Percentiles rank a stretch among this genome's conserved stretches.
These are phyloP conservation scores for Penicillium sp. DNA, from an alignment of 2,329 filamentous ascomycete species.

Conservation along the genomic window DNA sequence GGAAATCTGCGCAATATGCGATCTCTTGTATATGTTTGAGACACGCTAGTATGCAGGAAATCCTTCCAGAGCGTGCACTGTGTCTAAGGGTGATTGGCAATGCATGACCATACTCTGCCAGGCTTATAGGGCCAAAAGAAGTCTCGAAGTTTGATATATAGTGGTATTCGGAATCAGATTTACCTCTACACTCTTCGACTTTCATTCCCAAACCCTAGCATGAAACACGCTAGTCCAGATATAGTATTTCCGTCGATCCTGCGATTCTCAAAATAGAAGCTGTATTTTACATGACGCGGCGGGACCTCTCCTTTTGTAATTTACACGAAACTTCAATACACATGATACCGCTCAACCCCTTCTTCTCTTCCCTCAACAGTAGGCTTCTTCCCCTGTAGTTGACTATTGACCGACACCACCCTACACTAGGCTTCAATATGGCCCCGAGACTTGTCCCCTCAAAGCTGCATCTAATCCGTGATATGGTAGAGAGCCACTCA, in stretches of 20 bases:
- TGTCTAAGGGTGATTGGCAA: no score
- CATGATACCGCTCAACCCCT: background rate
- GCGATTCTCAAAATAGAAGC: background rate
- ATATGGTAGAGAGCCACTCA: background rate
- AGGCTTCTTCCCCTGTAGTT: no score
- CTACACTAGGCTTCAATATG: background rate
- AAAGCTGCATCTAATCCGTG: background rate
- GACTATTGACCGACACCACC: background rate
- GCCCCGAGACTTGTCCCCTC: background rate
- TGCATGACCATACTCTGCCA: no score
- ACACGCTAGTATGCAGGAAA: no score
- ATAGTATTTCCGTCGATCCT: background rate
- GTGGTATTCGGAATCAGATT: background rate
- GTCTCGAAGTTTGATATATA: no score
- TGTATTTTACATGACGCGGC: background rate
- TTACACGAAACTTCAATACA: background rate
- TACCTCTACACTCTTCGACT: slow-evolving; percentile 1
- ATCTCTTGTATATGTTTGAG: no score
- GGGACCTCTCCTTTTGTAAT: background rate
- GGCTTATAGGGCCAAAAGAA: no score
- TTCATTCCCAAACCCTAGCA: slow-evolving; percentile 1
- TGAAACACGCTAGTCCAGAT: slow-evolving; percentile 2
- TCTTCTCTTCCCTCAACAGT: background rate
- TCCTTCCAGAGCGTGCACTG: no score
- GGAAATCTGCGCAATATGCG: no score